Evolutionary conservation across 2,329 filamentous ascomycete genomes (phyloP), one percentile per base, ranked within the genome.

Genomic region (Aaosphaeria arxii): DNA sequence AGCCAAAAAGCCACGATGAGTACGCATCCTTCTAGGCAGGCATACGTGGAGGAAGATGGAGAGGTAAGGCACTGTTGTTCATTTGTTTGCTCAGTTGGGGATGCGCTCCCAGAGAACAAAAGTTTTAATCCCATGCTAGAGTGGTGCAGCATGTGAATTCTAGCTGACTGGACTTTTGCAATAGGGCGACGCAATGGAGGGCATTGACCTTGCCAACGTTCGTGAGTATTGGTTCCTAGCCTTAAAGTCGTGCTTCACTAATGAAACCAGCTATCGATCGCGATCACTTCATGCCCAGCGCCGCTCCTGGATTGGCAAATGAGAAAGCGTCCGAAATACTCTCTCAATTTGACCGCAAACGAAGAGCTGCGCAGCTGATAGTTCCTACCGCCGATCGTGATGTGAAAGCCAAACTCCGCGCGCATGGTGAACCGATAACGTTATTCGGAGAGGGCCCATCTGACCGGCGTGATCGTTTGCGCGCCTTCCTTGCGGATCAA

Each of bases 381-480:
- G 94, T 99, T 4, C 94, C 92, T 1, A 99, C 95, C 46, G 91
- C 96, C 68, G 94, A 99, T 76, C 85, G 82, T 52, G 84, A 88
- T 61, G 91, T 99, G 42, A 88, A 91, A 51, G 78, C 84, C 35
- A 85, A 83, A 56, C 80, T 97, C 50, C 85, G 94, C 56, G 87
- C 94, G 62, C 79, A 96, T 54, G 90, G 89, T n/a, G 88, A 99
- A 66, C 94, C 94, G 7, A 85, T 97, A 47, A 99, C 92, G 0
- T 78, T 97, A 0, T 99, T 99, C 56, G 94, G 91, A 49, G 94
- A 99, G 74, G 89, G 89, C 0, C 86, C 86, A 1, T 85, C 83
- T 29, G 92, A 97, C 61, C 80, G 94, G 50, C 82, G 95, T 74
- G 91, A 96, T 64, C 84, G 94, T 55, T 72, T 99, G 61, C 84